These are phyloP conservation scores for Pythium phragmiticola DNA, from an alignment of 352 stramenopile genomes.

Conservation along the genomic window DNA sequence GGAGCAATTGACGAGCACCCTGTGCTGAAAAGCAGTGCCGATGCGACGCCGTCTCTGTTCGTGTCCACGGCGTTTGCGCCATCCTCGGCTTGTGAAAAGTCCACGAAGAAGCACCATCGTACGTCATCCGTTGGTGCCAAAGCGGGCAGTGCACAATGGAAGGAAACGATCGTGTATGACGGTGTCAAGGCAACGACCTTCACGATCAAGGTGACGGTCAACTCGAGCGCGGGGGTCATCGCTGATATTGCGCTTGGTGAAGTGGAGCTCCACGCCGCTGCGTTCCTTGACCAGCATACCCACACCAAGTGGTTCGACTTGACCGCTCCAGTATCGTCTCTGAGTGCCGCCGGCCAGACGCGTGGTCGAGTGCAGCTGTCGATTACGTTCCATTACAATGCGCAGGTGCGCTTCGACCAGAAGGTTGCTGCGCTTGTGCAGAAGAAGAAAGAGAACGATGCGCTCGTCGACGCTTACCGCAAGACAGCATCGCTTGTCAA, in stretches of 20 bases:
- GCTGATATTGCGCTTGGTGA: constrained; percentile 72
- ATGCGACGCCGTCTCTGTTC: constrained; percentile 37
- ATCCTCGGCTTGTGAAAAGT: constrained; percentile 62
- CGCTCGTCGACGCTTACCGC: constrained; percentile 60
- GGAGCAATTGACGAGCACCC: constrained; percentile 36
- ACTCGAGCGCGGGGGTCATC: constrained; percentile 53
- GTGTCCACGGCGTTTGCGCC: constrained; percentile 64
- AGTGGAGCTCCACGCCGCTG: constrained; percentile 45
- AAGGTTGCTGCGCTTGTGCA: constrained; percentile 37
- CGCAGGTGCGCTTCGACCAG: constrained; percentile 38
- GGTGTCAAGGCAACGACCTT: constrained; percentile 70
- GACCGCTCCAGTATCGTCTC: constrained; percentile 35
- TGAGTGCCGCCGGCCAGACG: constrained; percentile 14
- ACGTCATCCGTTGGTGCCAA: constrained; percentile 29
- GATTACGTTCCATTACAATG: constrained; percentile 63
- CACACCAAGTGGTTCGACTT: constrained; percentile 62
- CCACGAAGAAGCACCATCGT: constrained; percentile 65
- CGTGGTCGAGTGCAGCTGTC: constrained; percentile 52
- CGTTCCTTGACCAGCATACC: constrained; percentile 56
- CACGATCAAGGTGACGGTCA: constrained; percentile 62
- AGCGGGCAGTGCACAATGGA: constrained; percentile 39
- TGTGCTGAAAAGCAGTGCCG: constrained; percentile 23
- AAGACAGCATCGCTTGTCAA: constrained; percentile 58
- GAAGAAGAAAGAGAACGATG: constrained; percentile 68
- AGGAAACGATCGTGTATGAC: constrained; percentile 54